Base-by-base conservation (phyloP, 495 filamentous ascomycete species). In the Paragyromitra xinjiangensis region DNA sequence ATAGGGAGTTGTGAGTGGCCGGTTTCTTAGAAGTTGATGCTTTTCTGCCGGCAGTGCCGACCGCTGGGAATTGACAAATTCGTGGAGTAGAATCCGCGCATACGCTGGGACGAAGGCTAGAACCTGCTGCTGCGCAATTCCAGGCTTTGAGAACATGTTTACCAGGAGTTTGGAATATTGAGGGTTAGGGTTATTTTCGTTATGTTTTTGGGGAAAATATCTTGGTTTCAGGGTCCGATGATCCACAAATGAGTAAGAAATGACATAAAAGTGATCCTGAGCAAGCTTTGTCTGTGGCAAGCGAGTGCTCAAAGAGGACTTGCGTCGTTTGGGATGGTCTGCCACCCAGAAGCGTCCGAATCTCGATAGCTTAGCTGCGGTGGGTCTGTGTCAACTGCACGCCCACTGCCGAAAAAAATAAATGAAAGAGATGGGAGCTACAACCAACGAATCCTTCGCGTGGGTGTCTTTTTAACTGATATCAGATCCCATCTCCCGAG, bases 341-440 rank as follows among this genome's bases (percentile, higher is more conserved):
- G 67, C 29, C 29, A 40, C 59, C 37, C 39, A 44, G 58, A 50
- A 37, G 69, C 69, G 69, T 48, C 16, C 34, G 61, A 48, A 14
- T 42, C 39, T 22, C 19, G 56, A 59, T 72, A 76, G 39, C 73
- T 70, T 66, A 71, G 53, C 66, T 58, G 73, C 51, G 48, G 16
- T 50, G 67, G 48, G 73, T 72, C 51, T 39, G 74, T 76, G 74
- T 40, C 59, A 50, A 42, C 69, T 73, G 74, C 69, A 73, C 66
- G 22, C 39, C 34, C 45, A 44, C 59, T 64, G 69, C 69, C 69
- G 45, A 26, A 42, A 51, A 71, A 55, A 22, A 44, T 53, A 44
- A 16, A 7, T 24, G 44, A 71, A 56, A 73, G 37, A 74, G 42
- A 70, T 56, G 7, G 34, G 29, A 70, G 71, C 64, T 71, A 40